These are phyloP conservation scores for Micractinium conductrix DNA, from an alignment of 139 green algal species.

Conservation along the genomic window DNA sequence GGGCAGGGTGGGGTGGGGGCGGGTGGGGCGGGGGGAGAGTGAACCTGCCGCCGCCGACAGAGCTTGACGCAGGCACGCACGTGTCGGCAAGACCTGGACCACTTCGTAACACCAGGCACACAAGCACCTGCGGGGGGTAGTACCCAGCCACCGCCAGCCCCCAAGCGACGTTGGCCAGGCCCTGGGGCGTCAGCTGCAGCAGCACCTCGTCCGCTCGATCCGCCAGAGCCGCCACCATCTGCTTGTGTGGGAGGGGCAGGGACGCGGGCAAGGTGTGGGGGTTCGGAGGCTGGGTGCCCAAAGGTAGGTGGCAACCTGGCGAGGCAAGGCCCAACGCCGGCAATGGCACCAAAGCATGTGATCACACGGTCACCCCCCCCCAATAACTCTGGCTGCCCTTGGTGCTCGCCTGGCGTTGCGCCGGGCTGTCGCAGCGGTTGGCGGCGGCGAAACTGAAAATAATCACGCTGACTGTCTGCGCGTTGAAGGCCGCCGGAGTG, in stretches of 20 bases:
- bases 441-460: constrained; percentile 12
- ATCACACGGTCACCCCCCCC: too few species aligned
- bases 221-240: constrained; percentile 1
- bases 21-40: not conserved
- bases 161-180: constrained; percentile 24
- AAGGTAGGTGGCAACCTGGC: too few species aligned
- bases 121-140: constrained; percentile 22
- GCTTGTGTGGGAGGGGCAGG: not conserved
- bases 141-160: constrained; percentile 7
- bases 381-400: too few species aligned
- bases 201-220: constrained; percentile 11
- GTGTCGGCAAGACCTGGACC: not conserved
- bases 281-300: too few species aligned
- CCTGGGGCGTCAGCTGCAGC: constrained; percentile 7
- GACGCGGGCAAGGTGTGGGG: too few species aligned
- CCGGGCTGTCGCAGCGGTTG: constrained; percentile 1
- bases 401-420: not conserved
- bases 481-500: constrained; percentile 18
- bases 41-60: not conserved
- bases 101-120: not conserved
- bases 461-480: constrained; percentile 21
- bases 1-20: not conserved
- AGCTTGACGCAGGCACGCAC: too few species aligned
- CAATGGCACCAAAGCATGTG: too few species aligned
- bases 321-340: too few species aligned